Base-by-base conservation (phyloP, 2,329 filamentous ascomycete genomes). In the Fusarium lateritium region DNA sequence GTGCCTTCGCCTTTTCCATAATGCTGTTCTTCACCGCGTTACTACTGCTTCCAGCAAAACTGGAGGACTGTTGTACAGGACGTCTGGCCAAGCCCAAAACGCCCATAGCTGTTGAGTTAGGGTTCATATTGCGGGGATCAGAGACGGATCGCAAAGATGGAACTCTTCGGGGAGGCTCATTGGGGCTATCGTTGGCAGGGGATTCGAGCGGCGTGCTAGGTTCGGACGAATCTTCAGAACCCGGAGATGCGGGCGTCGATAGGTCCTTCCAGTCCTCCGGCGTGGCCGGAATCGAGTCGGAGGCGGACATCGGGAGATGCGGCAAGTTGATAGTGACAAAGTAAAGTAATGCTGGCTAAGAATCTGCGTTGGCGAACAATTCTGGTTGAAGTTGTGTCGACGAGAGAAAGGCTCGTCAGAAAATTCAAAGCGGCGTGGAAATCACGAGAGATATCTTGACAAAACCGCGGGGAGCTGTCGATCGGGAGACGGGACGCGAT, bases 31-130 rank as follows among this genome's bases (percentile, higher is more conserved):
- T 77, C 67, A 81, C 76, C 21, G 75, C 68, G 33, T 76, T 75
- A 46, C 74, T 72, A 39, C 73, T 61, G 52, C 70, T 72, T 14
- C 76, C 76, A 21, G 75, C 74, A 55, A 80, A 77, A 53, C 77
- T 78, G 22, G 80, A 77, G 6, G 82, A 75, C 13, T 80, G 75
- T 15, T 81, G 80, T 21, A 80, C 76, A 5, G 87, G 88, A 49
- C 86, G 83, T 61, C 89, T 83, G 6, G 87, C 88, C 69, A 82
- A 88, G 78, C 91, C 94, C 74, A 97, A 83, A 60, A 92, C 87
- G 40, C 94, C 94, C 6, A 94, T 83, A 40, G 93, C 90, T 28
- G 92, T 96, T n/a, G 94, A 97, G n/a, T 90, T 94, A 8, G 91
- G 82, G 57, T 88, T 93, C 89, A 97, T 94, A 56, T 81, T 83